Evolutionary conservation across 495 filamentous ascomycete species (phyloP), one percentile per base, ranked within the genome.

Genomic region (Penicillium diatomitis): DNA sequence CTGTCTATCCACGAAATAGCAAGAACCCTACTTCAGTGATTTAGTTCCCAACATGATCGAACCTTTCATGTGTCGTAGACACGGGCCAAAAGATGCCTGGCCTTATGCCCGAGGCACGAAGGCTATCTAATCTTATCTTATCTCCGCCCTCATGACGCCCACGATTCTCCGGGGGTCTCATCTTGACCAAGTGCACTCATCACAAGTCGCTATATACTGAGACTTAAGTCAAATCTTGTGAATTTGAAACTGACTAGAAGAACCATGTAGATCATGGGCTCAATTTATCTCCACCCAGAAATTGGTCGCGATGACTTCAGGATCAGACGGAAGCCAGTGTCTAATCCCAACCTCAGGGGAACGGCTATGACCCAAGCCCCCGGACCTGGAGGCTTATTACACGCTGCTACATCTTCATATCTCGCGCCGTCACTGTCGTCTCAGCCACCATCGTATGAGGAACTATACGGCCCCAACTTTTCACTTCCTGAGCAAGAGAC

Each of bases 311-410:
- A 56, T 41, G 11, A 32, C 32, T 54, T 55, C 37, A 52, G 41
- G 8, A 55, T 62, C 38, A 51, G 28, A 27, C 58, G 61, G 6
- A 64, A 64, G 44, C 61, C 61, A 10, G 50, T 64, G 11, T 60
- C 61, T 30, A 57, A 61, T 34, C 58, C 61, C 6, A 62, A 64
- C 33, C 34, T 62, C 33, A 47, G 60, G 46, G 57, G 37, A 10
- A 51, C 56, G n/a, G 55, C 56, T 28, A 36, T 35, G 38, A 47
- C 44, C 40, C 49, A 58, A 49, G 41, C 37, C 32, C 45, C 46
- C 38, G 49, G 37, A 9, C 45, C 46, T 41, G 49, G 37, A 9
- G 38, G n/a, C 2, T 32, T 43, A 28, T 28, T 35, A 8, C 47
- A 54, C 41, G 46, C 45, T 29, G 35, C 54, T 10, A 56, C 45